Evolutionary conservation across 2,329 filamentous ascomycete species (phyloP), one percentile per base, ranked within the genome.

Genomic region (Karstenula rhodostoma): DNA sequence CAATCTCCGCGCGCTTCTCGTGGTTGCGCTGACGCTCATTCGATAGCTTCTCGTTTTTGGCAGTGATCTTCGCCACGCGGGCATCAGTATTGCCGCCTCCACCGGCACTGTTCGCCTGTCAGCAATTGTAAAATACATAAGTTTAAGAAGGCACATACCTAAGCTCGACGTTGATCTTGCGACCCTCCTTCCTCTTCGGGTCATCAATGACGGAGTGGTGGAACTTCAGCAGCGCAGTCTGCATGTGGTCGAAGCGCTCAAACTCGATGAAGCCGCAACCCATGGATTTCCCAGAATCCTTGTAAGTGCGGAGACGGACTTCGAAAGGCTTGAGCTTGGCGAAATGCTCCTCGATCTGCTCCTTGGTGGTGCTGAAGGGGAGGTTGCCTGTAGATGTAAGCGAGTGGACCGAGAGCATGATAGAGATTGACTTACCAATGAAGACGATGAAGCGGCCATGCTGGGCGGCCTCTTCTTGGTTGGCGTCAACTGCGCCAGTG

Each of bases 151-250:
- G 27, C 47, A 25, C 89, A 79, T 79, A 93, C 86, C 93, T 97
- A 67, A 98, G 80, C 80, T 97, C 94, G 27, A 97, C 91, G 75
- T 97, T 97, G 72, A 98, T 96, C 79, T 89, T 91, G 69, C 94
- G 84, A 54, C 88, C 81, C 17, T 64, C 83, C 81, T 78, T 89
- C 83, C 75, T 82, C 70, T 81, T 81, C 40, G 81, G 81, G 56
- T 85, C 84, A 60, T 87, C 81, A 75, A 97, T 96, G 65, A 85
- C 85, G 61, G 88, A 90, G 80, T 97, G 94, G 80, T 98, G 94
- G 80, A 94, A 94, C 65, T 93, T 88, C 78, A 94, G 92, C 62
- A 98, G 84, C 74, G 93, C 96, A 33, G 92, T 95, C 83, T 96
- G 91, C 93, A 97, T 96, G 74, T 90, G 88, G 79, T 94, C 91